A percentile compares a stretch with the other conserved stretches of the same genome.
phyloP scores from a whole-genome alignment of 2,329 filamentous ascomycete species.

The Byssoonygena ceratinophila region DNA sequence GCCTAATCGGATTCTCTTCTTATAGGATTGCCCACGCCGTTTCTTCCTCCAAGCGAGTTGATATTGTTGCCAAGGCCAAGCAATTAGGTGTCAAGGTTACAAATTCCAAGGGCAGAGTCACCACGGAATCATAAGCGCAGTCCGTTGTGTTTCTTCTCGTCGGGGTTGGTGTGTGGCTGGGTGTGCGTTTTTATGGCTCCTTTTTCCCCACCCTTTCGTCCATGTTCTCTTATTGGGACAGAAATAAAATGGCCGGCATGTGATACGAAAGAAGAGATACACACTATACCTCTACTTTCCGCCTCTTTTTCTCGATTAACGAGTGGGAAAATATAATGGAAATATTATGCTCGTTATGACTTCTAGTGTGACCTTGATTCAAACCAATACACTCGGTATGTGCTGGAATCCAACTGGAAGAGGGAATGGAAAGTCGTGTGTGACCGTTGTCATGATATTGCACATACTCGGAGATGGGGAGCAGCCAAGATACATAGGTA shows the following conservation, averaged over 20 bases:
- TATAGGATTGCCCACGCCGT: conserved; percentile 90
- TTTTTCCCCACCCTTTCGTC: conserved; percentile 10
- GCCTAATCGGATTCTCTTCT: conserved; percentile 28
- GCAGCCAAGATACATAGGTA: not conserved
- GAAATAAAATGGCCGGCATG: conserved; percentile 9
- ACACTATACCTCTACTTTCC: conserved; percentile 2
- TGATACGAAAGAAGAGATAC: conserved; percentile 7
- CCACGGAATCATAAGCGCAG: conserved; percentile 56
- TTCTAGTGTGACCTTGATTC: not conserved
- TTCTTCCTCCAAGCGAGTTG: conserved; percentile 96
- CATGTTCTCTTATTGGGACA: conserved; percentile 7
- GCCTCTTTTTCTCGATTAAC: conserved; percentile 1
- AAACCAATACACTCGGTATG: not conserved
- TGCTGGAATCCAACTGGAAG: not conserved
- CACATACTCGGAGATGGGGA: not conserved
- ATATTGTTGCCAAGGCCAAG: conserved; percentile 96
- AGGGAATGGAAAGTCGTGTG: not conserved
- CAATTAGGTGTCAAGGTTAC: conserved; percentile 99
- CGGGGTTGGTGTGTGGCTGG: conserved; percentile 10
- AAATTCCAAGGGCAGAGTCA: conserved; percentile 98
- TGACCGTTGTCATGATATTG: not conserved
- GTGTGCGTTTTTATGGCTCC: conserved; percentile 15
- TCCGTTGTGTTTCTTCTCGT: conserved; percentile 11
- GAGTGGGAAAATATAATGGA: conserved; percentile 12
- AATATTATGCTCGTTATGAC: conserved; percentile 12